These are phyloP conservation scores for Dalechampia spathulata DNA, from an alignment of 441 rosid genomes.

Conservation along the genomic window DNA sequence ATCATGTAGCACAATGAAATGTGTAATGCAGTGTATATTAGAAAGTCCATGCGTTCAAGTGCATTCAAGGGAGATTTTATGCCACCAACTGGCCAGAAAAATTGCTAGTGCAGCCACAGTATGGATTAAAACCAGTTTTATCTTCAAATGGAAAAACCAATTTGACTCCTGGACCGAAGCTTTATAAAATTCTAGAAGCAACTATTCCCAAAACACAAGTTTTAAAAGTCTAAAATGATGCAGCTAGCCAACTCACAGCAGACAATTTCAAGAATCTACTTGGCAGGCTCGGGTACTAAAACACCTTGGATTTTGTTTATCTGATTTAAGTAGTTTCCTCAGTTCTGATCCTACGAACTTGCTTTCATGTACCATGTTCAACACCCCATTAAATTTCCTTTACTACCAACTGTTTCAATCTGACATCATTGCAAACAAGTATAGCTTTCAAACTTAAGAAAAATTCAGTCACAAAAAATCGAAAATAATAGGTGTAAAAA, in stretches of 20 bases:
- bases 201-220: neutral
- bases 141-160: neutral
- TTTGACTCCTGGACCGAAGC: too few species aligned
- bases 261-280: neutral
- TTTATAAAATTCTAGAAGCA: neutral
- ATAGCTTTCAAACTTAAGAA: neutral
- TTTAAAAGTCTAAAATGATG: neutral
- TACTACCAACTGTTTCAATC: neutral
- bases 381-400: neutral
- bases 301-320: neutral
- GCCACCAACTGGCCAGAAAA: neutral
- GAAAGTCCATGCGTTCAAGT: neutral
- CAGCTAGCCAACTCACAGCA: constrained; percentile 1
- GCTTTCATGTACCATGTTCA: neutral
- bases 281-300: neutral
- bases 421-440: neutral
- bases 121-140: neutral
- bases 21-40: neutral
- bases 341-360: neutral
- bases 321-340: neutral
- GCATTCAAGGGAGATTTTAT: neutral
- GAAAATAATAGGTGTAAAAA: neutral
- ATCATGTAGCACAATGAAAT: neutral
- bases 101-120: neutral
- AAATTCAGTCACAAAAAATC: neutral